A percentile compares a stretch with the other conserved stretches of the same genome.
Conservation (phyloP, 768 basidiomycete genomes). For the Rhodotorula paludigena region DNA sequence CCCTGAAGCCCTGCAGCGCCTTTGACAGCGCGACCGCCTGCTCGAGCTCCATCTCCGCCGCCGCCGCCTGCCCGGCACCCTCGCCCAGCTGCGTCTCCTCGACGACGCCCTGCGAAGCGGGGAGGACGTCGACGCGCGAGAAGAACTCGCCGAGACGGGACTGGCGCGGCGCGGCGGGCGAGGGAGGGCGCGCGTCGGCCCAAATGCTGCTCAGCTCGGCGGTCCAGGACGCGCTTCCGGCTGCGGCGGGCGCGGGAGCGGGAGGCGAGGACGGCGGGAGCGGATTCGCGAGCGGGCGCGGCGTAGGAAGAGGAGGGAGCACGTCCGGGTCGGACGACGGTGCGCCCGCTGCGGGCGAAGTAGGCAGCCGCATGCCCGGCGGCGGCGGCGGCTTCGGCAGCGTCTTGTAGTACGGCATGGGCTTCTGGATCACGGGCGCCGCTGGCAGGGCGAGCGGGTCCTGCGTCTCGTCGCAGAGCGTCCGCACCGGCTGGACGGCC, state of each 20-base stretch:
- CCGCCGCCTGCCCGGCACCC: not conserved
- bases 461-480: constrained; percentile 28
- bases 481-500: not conserved
- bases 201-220: not conserved
- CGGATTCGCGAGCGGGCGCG: not conserved
- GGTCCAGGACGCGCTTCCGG: not conserved
- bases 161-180: not conserved
- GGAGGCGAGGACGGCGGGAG: not conserved
- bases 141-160: constrained; percentile 13
- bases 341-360: too few species aligned
- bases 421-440: too few species aligned
- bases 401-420: not conserved
- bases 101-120: not conserved
- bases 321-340: not conserved
- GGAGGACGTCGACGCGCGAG: not conserved
- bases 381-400: not conserved
- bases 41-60: not conserved
- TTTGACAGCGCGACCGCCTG: not conserved
- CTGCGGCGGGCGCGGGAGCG: not conserved
- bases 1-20: not conserved
- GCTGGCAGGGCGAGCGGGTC: too few species aligned
- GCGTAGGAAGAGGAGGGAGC: not conserved
- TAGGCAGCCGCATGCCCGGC: too few species aligned
- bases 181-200: not conserved
- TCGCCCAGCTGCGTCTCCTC: not conserved